Evolutionary conservation across 106 monocot species (phyloP), one percentile per base, ranked within the genome.

Genomic region (Triglochin maritima): DNA sequence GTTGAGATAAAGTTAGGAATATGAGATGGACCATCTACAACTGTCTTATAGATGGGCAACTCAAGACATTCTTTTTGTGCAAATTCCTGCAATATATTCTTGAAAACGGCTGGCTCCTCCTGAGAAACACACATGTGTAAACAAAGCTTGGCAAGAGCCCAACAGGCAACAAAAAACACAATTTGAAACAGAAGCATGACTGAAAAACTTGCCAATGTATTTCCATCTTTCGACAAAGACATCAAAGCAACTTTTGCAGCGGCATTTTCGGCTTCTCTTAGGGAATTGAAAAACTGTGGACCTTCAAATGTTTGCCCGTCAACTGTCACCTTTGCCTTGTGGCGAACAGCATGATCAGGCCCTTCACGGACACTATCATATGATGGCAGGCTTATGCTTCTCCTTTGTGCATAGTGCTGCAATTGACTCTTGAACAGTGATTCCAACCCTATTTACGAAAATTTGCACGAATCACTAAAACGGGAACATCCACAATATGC

Each of bases 191-290:
- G 14, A 3, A 3, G 41, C 59, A 59, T 41, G 29, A 59, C n/a
- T 59, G 59, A 41, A 29, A 9, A 59, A 78, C 60, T 77, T 72
- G 47, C 73, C 73, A 71, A 77, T 50, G 56, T 56, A 62, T 69
- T 81, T 78, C 71, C 80, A 50, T 78, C 83, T 55, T 54, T n/a
- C 9, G 76, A 63, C 62, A 87, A 81, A 46, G 66, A 72, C 43
- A 17, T 15, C 41, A 85, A 56, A 60, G 94, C 94, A 66, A 80
- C 69, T 71, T 71, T 76, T 61, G 94, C 90, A 81, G 82, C 87
- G 47, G 63, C 82, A 74, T 79, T 69, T 73, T 95, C 90, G 11
- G 94, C 90, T 71, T 90, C 85, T 61, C 72, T 87, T 3, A 87
- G 7, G 7, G 84, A 74, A 17, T 15, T 72, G 67, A 72, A 89